Evolutionary conservation across 345 rosid species (phyloP).

Genomic region (Salix udensis): DNA sequence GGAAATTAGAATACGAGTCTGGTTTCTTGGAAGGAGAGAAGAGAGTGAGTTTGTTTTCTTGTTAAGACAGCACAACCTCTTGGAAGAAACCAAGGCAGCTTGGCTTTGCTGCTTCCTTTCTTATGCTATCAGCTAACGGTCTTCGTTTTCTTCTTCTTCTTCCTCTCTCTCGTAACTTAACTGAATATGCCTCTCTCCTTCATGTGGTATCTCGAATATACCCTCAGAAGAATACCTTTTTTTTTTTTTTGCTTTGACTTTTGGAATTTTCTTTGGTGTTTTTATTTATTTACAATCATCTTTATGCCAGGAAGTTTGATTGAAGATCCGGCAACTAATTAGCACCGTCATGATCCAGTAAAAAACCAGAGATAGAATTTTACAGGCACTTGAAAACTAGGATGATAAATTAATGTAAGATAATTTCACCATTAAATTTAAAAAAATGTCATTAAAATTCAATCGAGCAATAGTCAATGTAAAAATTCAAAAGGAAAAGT

Average conservation of each 20-base stretch:
- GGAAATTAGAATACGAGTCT: not conserved
- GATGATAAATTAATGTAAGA: too few species aligned
- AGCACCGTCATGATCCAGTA: too few species aligned
- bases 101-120: not conserved
- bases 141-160: not conserved
- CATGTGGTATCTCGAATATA: slow-evolving; percentile 20
- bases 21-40: slow-evolving; percentile 12
- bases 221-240: not conserved
- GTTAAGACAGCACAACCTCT: not conserved
- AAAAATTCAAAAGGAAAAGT: too few species aligned
- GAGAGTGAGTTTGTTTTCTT: not conserved
- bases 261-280: too few species aligned
- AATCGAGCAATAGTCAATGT: too few species aligned
- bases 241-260: not conserved
- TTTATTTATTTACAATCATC: too few species aligned
- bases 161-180: not conserved
- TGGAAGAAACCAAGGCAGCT: not conserved
- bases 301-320: too few species aligned
- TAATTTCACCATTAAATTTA: too few species aligned
- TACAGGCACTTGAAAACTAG: too few species aligned
- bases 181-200: slow-evolving; percentile 15
- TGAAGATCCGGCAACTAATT: too few species aligned
- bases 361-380: too few species aligned
- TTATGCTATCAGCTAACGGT: not conserved
- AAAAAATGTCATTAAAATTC: too few species aligned